A percentile compares a stretch with the other conserved stretches of the same genome.
Conservation (phyloP, 179 eudicot genomes). For the Silene noctiflora region DNA sequence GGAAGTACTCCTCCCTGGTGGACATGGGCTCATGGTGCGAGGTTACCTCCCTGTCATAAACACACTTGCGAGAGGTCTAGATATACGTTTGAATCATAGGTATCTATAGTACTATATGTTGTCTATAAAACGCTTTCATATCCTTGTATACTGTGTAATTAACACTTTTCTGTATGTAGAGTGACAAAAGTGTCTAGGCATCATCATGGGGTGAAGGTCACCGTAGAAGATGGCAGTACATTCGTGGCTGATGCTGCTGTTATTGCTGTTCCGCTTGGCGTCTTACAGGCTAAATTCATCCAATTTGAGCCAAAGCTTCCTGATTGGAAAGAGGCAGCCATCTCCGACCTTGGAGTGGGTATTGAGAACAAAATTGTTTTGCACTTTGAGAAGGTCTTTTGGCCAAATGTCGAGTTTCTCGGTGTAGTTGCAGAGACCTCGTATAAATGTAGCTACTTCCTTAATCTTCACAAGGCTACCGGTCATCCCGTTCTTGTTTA, state of each 20-base stretch:
- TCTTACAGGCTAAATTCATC: slow-evolving; percentile 60
- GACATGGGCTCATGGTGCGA: slow-evolving; percentile 97
- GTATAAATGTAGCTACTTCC: slow-evolving; percentile 85
- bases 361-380: slow-evolving; percentile 80
- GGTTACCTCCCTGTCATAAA: slow-evolving; percentile 93
- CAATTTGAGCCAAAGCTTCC: slow-evolving; percentile 92
- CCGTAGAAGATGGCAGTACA: slow-evolving; percentile 68
- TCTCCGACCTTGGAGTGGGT: slow-evolving; percentile 83
- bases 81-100: slow-evolving; percentile 87
- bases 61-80: slow-evolving; percentile 95
- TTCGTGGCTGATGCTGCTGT: slow-evolving; percentile 91
- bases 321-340: slow-evolving; percentile 85
- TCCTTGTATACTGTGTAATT: too few relatives aligned
- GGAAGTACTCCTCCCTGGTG: slow-evolving; percentile 98
- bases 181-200: slow-evolving; percentile 66
- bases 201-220: slow-evolving; percentile 74
- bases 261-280: slow-evolving; percentile 89
- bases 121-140: too few relatives aligned
- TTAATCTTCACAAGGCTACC: slow-evolving; percentile 95
- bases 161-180: too few relatives aligned
- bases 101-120: slow-evolving; percentile 11
- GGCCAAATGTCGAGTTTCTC: slow-evolving; percentile 97
- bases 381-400: slow-evolving; percentile 86
- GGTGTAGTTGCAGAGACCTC: slow-evolving; percentile 92
- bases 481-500: slow-evolving; percentile 88